phyloP scores from a whole-genome alignment of 176 grass and related monocot genomes.

The Triticum dicoccoides region DNA sequence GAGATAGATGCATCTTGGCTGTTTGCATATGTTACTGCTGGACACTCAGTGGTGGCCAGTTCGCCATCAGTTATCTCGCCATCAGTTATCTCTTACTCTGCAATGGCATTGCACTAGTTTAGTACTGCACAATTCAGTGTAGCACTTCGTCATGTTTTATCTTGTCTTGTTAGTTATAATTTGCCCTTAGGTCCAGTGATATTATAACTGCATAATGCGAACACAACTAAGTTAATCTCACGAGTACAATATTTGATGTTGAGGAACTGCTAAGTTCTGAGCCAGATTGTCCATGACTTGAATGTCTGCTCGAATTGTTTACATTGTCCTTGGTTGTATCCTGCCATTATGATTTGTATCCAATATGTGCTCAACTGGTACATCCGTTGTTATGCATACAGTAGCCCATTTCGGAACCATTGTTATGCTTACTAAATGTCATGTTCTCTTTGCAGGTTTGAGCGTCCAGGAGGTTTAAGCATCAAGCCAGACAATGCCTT shows the following conservation, averaged over 20 bases:
- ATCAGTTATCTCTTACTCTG: not conserved
- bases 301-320: not conserved
- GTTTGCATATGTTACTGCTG: not conserved
- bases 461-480: conserved; percentile 64
- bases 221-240: too few relatives aligned
- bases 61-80: not conserved
- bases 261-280: not conserved
- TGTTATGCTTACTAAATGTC: not conserved
- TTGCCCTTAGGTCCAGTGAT: not conserved
- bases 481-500: not conserved
- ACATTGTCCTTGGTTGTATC: not conserved
- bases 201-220: not conserved
- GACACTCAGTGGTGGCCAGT: not conserved
- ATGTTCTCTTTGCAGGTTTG: conserved; percentile 42
- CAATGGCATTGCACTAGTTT: not conserved
- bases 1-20: not conserved
- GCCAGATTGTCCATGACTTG: not conserved
- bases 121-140: too few relatives aligned
- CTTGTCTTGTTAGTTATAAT: not conserved
- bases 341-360: not conserved
- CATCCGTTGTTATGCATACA: not conserved
- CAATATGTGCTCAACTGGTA: not conserved
- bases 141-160: not conserved
- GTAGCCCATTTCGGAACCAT: not conserved
- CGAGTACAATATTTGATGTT: not conserved